Percentiles rank a stretch among this genome's conserved stretches.
Conservation (phyloP, 495 filamentous ascomycete genomes). For the Durotheca rogersii region DNA sequence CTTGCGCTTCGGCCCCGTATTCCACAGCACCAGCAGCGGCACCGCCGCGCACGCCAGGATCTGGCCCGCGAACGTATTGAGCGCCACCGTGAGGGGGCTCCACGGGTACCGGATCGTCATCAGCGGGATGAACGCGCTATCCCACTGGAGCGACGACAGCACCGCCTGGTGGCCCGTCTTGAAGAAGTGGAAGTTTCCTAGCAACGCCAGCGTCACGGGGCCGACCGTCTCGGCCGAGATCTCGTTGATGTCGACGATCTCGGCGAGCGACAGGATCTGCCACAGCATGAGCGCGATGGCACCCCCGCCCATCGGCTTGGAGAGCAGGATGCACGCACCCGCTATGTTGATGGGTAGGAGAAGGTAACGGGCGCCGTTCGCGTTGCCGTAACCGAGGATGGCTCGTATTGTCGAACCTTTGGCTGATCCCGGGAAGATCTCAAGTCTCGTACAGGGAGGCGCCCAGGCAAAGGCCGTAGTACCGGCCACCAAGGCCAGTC, state of each 20-base stretch:
- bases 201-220: constrained; percentile 76
- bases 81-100: constrained; percentile 74
- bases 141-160: constrained; percentile 90
- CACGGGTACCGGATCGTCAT: constrained; percentile 83
- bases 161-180: constrained; percentile 96
- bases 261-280: constrained; percentile 83
- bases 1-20: constrained; percentile 58
- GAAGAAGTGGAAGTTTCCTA: constrained; percentile 94
- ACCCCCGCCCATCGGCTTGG: constrained; percentile 92
- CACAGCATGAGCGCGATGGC: constrained; percentile 75
- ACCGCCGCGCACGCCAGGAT: constrained; percentile 77
- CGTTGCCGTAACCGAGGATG: constrained; percentile 88
- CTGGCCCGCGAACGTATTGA: constrained; percentile 88
- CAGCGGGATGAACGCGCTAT: constrained; percentile 90
- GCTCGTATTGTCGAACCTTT: constrained; percentile 49
- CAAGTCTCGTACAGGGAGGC: constrained; percentile 74
- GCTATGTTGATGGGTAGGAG: constrained; percentile 77
- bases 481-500: constrained; percentile 66
- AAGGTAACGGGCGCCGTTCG: constrained; percentile 87
- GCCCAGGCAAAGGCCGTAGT: constrained; percentile 71
- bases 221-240: constrained; percentile 71
- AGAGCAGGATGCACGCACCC: constrained; percentile 72
- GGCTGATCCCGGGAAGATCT: constrained; percentile 48
- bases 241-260: constrained; percentile 80
- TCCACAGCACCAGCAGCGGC: constrained; percentile 85